Conservation (phyloP, 2,329 filamentous ascomycete species). For the Trichoderma aggressivum region DNA sequence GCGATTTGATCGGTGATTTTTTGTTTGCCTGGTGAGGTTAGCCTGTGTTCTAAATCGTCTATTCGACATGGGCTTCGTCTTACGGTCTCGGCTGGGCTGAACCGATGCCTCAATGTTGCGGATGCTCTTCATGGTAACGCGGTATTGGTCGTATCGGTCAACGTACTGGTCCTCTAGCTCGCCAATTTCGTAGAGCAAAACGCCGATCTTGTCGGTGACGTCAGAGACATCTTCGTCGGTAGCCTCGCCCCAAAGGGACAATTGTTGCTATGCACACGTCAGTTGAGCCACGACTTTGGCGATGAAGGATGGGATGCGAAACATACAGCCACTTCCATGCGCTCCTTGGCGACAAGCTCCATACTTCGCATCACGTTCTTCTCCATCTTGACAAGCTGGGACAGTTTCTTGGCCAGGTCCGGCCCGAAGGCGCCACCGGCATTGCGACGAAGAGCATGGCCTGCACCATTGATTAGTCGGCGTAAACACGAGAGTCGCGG, state of each 20-base stretch:
- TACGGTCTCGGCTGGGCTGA: constrained; percentile 94
- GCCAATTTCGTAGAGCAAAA: constrained; percentile 96
- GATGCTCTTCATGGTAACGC: constrained; percentile 98
- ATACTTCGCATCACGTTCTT: constrained; percentile 99
- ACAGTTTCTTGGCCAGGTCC: constrained; percentile 95
- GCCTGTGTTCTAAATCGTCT: not conserved
- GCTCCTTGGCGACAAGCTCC: constrained; percentile 89
- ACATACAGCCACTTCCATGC: constrained; percentile 96
- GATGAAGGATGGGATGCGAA: not conserved
- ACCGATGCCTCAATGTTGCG: constrained; percentile 98
- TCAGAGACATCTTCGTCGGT: constrained; percentile 98
- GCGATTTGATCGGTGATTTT: constrained; percentile 99
- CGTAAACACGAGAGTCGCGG: not conserved
- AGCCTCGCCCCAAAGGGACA: constrained; percentile 93
- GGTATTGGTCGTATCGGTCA: constrained; percentile 98
- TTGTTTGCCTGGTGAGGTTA: constrained; percentile 72
- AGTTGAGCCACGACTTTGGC: not conserved
- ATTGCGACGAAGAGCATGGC: constrained; percentile 68
- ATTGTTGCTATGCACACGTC: constrained; percentile 71
- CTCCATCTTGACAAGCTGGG: constrained; percentile 99
- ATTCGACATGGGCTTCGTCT: constrained; percentile 36
- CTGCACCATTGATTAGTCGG: constrained; percentile 30
- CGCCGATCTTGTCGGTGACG: constrained; percentile 97
- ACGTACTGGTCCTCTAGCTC: constrained; percentile 98
- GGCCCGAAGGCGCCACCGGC: constrained; percentile 74